These are phyloP conservation scores for Persicaria maculosa DNA, from an alignment of 148 eudicot genomes.

Conservation along the genomic window DNA sequence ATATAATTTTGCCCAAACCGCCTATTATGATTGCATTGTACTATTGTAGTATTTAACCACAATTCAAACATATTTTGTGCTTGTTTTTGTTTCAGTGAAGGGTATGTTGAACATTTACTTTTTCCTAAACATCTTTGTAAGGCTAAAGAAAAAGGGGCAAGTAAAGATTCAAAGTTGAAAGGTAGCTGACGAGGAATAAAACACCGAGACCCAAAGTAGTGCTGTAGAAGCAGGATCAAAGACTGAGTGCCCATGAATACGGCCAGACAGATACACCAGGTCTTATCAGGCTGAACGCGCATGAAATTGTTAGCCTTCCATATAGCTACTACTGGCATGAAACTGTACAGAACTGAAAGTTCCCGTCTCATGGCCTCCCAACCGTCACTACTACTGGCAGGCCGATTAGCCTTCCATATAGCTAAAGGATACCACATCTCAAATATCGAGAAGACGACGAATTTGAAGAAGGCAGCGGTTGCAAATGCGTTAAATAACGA, in stretches of 20 bases:
- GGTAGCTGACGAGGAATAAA: constrained; percentile 94
- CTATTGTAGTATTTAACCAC: too few relatives aligned
- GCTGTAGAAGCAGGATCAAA: constrained; percentile 69
- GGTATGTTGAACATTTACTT: too few relatives aligned
- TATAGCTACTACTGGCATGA: too few relatives aligned
- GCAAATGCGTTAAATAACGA: constrained; percentile 98
- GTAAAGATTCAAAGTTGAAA: not conserved
- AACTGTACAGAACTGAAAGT: constrained; percentile 94
- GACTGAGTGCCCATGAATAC: constrained; percentile 77
- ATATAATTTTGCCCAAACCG: too few relatives aligned
- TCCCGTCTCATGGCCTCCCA: constrained; percentile 99
- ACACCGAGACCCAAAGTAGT: constrained; percentile 94
- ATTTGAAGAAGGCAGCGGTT: constrained; percentile 98
- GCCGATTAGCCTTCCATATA: constrained; percentile 96
- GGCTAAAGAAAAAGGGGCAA: too few relatives aligned
- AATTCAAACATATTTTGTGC: too few relatives aligned
- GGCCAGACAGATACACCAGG: constrained; percentile 74
- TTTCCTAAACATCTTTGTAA: too few relatives aligned
- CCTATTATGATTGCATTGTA: too few relatives aligned
- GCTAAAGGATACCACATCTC: constrained; percentile 99
- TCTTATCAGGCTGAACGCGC: constrained; percentile 79
- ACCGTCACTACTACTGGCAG: constrained; percentile 77
- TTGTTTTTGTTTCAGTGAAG: too few relatives aligned
- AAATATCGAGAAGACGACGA: constrained; percentile 95
- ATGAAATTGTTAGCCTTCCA: constrained; percentile 92